Conservation (phyloP, 2,329 filamentous ascomycete genomes). For the Aspergillus awamori region DNA sequence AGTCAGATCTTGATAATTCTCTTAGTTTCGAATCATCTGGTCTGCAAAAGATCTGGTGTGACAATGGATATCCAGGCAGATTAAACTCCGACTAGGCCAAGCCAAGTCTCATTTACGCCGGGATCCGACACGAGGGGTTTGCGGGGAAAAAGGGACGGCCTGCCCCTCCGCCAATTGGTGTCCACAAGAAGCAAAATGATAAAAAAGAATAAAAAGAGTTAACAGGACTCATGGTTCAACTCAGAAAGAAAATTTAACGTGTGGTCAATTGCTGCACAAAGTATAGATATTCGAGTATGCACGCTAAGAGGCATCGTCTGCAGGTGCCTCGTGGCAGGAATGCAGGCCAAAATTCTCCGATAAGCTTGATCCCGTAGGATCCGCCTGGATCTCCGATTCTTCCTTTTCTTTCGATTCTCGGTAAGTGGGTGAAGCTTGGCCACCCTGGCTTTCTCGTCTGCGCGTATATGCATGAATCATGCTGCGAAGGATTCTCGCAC, state of each 20-base stretch:
- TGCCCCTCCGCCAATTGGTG: too few relatives aligned
- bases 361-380: slow-evolving; percentile 3
- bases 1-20: background rate
- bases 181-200: too few relatives aligned
- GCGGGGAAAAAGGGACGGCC: background rate
- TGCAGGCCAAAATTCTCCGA: slow-evolving; percentile 1
- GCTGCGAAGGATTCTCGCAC: background rate
- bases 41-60: background rate
- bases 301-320: background rate
- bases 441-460: background rate
- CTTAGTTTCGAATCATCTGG: background rate
- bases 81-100: background rate
- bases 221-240: background rate
- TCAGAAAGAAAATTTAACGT: too few relatives aligned
- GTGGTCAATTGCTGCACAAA: too few relatives aligned
- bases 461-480: background rate
- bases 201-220: too few relatives aligned
- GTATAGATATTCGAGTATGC: background rate
- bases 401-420: background rate
- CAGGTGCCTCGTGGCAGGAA: background rate
- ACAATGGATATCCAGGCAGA: background rate
- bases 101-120: background rate
- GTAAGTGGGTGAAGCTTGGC: background rate
- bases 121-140: background rate
- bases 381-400: background rate